These are phyloP conservation scores for Penicillium robsamsonii DNA, from an alignment of 495 filamentous ascomycete genomes.

Conservation along the genomic window DNA sequence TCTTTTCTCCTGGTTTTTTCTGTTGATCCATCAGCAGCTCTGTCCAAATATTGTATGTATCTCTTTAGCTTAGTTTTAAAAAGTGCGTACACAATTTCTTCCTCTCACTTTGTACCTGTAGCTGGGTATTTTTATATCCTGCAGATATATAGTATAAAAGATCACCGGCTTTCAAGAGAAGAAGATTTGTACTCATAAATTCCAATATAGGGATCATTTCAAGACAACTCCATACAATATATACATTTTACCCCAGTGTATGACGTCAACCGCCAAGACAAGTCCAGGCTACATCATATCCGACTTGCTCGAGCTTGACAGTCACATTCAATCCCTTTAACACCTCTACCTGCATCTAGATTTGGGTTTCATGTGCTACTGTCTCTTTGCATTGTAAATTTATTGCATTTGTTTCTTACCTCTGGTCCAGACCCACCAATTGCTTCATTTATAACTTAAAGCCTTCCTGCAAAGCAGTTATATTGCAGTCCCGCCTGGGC, in stretches of 20 bases:
- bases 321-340: background rate
- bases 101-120: background rate
- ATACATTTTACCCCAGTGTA: conserved; percentile 4
- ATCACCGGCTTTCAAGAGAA: background rate
- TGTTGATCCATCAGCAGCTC: conserved; percentile 19
- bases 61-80: conserved; percentile 19
- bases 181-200: background rate
- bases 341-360: background rate
- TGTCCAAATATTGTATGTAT: conserved; percentile 28
- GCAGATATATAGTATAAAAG: background rate
- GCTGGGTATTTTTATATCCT: background rate
- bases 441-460: background rate
- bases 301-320: background rate
- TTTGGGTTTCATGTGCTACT: background rate
- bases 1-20: conserved; percentile 25
- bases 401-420: background rate
- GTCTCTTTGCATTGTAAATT: background rate
- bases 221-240: background rate
- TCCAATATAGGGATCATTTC: background rate
- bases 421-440: background rate
- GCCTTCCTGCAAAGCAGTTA: background rate
- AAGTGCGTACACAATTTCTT: conserved; percentile 19
- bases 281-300: background rate
- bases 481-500: background rate
- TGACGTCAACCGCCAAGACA: conserved; percentile 11